These are phyloP conservation scores for Boeremia lycopersici DNA, from an alignment of 2,329 filamentous ascomycete genomes.

Conservation along the genomic window DNA sequence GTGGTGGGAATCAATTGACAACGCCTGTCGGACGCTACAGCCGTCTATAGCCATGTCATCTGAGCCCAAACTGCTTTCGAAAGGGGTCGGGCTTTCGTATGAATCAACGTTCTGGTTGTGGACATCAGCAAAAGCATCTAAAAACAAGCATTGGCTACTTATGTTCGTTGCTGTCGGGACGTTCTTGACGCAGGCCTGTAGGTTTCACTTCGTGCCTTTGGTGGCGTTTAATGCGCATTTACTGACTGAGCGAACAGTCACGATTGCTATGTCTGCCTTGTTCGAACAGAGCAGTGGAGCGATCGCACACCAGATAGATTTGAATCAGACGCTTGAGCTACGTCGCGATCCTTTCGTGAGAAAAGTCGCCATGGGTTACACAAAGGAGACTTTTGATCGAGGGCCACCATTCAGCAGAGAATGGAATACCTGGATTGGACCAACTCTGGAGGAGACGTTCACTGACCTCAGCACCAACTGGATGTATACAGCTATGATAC, in stretches of 20 bases:
- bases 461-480: conserved; percentile 26
- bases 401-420: not conserved
- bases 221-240: not conserved
- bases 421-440: not conserved
- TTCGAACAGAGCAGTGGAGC: conserved; percentile 14
- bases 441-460: conserved; percentile 12
- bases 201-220: not conserved
- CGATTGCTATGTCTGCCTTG: conserved; percentile 18
- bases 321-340: conserved; percentile 13
- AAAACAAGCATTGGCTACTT: conserved; percentile 22
- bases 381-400: not conserved
- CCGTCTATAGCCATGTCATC: conserved; percentile 23
- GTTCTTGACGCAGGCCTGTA: conserved; percentile 16
- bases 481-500: conserved; percentile 27
- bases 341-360: conserved; percentile 14
- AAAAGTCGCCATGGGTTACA: not conserved
- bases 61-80: not conserved
- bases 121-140: conserved; percentile 14
- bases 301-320: not conserved
- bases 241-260: conserved; percentile 4
- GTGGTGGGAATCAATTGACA: conserved; percentile 25
- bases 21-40: conserved; percentile 18
- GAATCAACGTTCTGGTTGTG: conserved; percentile 23
- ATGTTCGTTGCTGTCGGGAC: conserved; percentile 19
- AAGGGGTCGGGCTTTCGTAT: conserved; percentile 19